Percentiles rank a stretch among this genome's conserved stretches.
phyloP scores from a whole-genome alignment of 768 basidiomycete species.

The Hortiboletus campestris region DNA sequence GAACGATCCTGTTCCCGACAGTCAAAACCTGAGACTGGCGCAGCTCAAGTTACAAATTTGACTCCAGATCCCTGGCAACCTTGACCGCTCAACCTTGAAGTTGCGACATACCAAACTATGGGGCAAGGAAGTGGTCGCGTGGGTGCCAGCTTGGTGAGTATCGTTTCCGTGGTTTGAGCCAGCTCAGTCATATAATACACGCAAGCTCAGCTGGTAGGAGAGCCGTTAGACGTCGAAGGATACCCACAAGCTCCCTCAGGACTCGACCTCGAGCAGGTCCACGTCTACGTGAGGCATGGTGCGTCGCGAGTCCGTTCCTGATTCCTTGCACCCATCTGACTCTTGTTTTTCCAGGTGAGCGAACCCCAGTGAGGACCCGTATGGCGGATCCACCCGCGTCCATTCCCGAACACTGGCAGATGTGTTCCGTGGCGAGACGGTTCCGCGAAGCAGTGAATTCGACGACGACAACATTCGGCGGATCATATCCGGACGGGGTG shows the following conservation, averaged over 20 bases:
- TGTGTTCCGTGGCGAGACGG: constrained; percentile 55
- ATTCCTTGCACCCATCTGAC: background rate
- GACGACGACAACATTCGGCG: constrained; percentile 13
- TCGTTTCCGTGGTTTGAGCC: background rate
- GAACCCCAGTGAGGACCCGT: constrained; percentile 71
- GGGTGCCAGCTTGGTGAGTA: constrained; percentile 13
- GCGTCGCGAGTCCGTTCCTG: constrained; percentile 19
- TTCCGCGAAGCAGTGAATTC: constrained; percentile 46
- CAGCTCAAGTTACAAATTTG: background rate
- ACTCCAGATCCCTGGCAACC: background rate
- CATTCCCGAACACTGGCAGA: constrained; percentile 66
- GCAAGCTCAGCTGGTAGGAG: constrained; percentile 32
- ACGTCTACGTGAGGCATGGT: constrained; percentile 77
- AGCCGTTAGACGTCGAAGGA: constrained; percentile 54
- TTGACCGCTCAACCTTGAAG: background rate
- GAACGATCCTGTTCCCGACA: background rate
- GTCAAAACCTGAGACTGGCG: background rate
- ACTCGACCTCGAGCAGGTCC: constrained; percentile 66
- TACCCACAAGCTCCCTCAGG: constrained; percentile 59
- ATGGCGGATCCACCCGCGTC: constrained; percentile 59
- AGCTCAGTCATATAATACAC: background rate
- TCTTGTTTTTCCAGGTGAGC: constrained; percentile 51
- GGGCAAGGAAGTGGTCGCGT: background rate
- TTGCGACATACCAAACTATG: background rate
- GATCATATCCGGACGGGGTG: constrained; percentile 26